These are phyloP conservation scores for Lagenidium giganteum DNA, from an alignment of 352 stramenopile genomes.

Conservation along the genomic window DNA sequence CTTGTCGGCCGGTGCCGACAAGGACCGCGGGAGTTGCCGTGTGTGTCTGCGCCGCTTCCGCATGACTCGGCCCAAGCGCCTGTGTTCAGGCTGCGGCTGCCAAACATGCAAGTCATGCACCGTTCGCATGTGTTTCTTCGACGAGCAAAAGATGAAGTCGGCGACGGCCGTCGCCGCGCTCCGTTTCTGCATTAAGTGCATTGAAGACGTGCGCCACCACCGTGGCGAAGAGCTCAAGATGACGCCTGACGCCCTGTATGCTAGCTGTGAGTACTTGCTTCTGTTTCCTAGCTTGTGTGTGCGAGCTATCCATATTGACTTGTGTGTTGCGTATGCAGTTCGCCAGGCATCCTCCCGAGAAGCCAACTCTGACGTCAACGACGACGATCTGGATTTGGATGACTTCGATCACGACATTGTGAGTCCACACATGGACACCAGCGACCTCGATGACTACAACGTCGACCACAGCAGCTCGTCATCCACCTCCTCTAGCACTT, in stretches of 20 bases:
- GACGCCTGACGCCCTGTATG: too few relatives aligned
- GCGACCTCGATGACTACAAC: constrained; percentile 3
- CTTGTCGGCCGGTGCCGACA: background rate
- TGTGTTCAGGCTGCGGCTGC: constrained; percentile 21
- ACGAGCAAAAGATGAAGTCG: constrained; percentile 26
- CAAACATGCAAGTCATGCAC: constrained; percentile 31
- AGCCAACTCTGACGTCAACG: too few relatives aligned
- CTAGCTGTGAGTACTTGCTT: too few relatives aligned
- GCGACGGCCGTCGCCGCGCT: constrained; percentile 19
- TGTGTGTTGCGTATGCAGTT: too few relatives aligned
- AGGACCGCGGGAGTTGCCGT: constrained; percentile 16
- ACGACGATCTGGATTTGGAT: background rate
- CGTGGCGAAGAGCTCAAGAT: too few relatives aligned
- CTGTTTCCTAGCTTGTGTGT: too few relatives aligned
- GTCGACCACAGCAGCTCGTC: constrained; percentile 9
- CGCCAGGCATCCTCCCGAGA: too few relatives aligned
- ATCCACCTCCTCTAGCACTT: too few relatives aligned
- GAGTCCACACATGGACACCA: too few relatives aligned
- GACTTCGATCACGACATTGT: constrained; percentile 2
- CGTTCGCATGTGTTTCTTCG: constrained; percentile 23
- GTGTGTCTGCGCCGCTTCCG: constrained; percentile 33
- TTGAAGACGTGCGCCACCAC: too few relatives aligned
- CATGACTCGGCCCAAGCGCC: constrained; percentile 28
- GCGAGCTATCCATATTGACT: too few relatives aligned
- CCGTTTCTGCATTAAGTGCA: constrained; percentile 33